These are phyloP conservation scores for Letharia columbiana DNA, from an alignment of 495 filamentous ascomycete genomes.

Conservation along the genomic window DNA sequence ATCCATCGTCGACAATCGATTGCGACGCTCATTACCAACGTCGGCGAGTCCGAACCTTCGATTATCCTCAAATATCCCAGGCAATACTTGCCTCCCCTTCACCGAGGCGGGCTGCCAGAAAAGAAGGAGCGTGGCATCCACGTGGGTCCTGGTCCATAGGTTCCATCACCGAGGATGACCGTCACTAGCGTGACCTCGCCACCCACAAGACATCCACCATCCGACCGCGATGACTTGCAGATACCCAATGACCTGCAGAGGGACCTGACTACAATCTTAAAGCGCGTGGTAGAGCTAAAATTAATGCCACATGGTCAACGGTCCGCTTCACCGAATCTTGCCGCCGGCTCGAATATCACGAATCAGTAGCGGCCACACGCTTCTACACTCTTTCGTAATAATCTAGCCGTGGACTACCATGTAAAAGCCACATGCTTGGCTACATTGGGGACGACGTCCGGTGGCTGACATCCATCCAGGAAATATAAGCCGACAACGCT, in stretches of 20 bases:
- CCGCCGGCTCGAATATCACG: not conserved
- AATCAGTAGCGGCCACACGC: not conserved
- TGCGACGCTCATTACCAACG: not conserved
- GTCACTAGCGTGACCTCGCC: not conserved
- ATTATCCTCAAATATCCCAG: not conserved
- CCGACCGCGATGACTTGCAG: not conserved
- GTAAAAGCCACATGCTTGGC: not conserved
- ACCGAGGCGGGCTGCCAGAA: not conserved
- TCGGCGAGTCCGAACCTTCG: not conserved
- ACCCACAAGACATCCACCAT: not conserved
- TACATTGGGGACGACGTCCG: not conserved
- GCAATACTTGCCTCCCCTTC: not conserved
- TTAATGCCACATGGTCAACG: constrained; percentile 1
- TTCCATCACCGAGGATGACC: not conserved
- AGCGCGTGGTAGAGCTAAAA: not conserved
- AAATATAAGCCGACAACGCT: not conserved
- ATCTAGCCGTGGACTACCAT: not conserved
- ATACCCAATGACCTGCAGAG: not conserved
- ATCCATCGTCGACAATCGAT: not conserved
- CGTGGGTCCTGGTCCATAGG: not conserved
- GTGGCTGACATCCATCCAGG: not conserved
- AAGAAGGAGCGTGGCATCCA: constrained; percentile 3
- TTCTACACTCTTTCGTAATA: not conserved
- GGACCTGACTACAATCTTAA: not conserved
- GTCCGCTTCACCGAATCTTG: constrained; percentile 1